Evolutionary conservation across 2,329 filamentous ascomycete species (phyloP).

Genomic region (Trichoderma sp.): DNA sequence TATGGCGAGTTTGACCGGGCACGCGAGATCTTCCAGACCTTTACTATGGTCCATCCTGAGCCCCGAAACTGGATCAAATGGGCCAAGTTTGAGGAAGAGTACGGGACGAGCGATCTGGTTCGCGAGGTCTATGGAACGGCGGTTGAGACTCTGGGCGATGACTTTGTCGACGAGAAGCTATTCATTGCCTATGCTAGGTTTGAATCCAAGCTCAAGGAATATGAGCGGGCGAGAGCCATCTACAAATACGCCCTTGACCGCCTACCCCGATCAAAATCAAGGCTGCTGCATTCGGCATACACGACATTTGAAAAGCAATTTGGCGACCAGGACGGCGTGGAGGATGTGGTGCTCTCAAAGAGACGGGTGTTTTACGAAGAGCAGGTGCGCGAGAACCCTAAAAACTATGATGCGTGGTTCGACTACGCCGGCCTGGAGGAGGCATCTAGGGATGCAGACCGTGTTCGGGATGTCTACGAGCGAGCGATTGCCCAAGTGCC

Average conservation of each 20-base stretch:
- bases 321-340: conserved; percentile 87
- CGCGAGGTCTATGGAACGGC: conserved; percentile 87
- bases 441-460: conserved; percentile 73
- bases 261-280: conserved; percentile 81
- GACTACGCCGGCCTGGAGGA: conserved; percentile 93
- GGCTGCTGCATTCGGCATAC: conserved; percentile 84
- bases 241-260: conserved; percentile 96
- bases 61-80: conserved; percentile 98
- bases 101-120: conserved; percentile 85
- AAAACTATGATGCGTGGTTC: conserved; percentile 97
- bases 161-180: conserved; percentile 92
- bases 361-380: conserved; percentile 91
- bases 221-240: conserved; percentile 88
- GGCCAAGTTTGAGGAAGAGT: conserved; percentile 96
- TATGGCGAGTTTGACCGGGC: conserved; percentile 90
- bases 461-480: conserved; percentile 90
- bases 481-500: conserved; percentile 93
- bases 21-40: conserved; percentile 83
- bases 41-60: conserved; percentile 90
- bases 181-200: conserved; percentile 96
- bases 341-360: conserved; percentile 94
- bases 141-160: conserved; percentile 85
- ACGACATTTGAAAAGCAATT: conserved; percentile 99
- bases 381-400: conserved; percentile 86
- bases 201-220: conserved; percentile 91